Evolutionary conservation across 2,329 filamentous ascomycete species (phyloP).

Genomic region (Waltergamsia citrina): DNA sequence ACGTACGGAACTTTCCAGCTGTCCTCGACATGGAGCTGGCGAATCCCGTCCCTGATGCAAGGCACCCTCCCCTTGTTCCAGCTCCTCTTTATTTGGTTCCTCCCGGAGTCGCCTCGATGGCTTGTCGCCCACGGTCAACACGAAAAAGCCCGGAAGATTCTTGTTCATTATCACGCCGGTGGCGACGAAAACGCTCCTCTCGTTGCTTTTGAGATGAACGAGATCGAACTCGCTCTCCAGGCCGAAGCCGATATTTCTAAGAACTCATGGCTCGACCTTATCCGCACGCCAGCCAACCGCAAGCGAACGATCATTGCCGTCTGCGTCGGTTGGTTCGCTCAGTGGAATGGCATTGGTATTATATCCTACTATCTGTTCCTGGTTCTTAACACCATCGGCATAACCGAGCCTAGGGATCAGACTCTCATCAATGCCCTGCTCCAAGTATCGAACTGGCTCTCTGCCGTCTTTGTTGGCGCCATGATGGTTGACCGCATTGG

Average conservation of each 20-base stretch:
- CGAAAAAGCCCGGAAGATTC: slow-evolving; percentile 39
- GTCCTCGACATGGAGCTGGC: slow-evolving; percentile 33
- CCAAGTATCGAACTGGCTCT: slow-evolving; percentile 28
- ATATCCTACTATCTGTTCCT: slow-evolving; percentile 25
- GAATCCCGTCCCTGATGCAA: slow-evolving; percentile 44
- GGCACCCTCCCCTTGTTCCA: slow-evolving; percentile 29
- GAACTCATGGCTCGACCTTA: slow-evolving; percentile 24
- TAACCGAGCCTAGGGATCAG: slow-evolving; percentile 22
- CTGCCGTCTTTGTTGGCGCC: slow-evolving; percentile 21
- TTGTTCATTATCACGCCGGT: slow-evolving; percentile 4
- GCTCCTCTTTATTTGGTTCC: slow-evolving; percentile 35
- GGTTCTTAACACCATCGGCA: slow-evolving; percentile 22
- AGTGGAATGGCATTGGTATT: slow-evolving; percentile 19
- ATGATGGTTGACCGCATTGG: slow-evolving; percentile 30
- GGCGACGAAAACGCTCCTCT: neutral
- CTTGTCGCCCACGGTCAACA: slow-evolving; percentile 44
- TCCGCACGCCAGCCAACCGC: slow-evolving; percentile 23
- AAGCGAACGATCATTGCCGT: slow-evolving; percentile 9
- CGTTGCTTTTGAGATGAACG: neutral
- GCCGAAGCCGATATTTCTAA: slow-evolving; percentile 12
- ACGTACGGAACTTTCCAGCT: slow-evolving; percentile 26
- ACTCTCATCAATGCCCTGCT: slow-evolving; percentile 27
- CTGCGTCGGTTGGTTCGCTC: slow-evolving; percentile 16
- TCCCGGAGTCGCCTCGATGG: slow-evolving; percentile 57
- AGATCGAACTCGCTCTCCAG: slow-evolving; percentile 1